Conservation (phyloP, 1,284 basidiomycete genomes). For the Cronartium quercuum region DNA sequence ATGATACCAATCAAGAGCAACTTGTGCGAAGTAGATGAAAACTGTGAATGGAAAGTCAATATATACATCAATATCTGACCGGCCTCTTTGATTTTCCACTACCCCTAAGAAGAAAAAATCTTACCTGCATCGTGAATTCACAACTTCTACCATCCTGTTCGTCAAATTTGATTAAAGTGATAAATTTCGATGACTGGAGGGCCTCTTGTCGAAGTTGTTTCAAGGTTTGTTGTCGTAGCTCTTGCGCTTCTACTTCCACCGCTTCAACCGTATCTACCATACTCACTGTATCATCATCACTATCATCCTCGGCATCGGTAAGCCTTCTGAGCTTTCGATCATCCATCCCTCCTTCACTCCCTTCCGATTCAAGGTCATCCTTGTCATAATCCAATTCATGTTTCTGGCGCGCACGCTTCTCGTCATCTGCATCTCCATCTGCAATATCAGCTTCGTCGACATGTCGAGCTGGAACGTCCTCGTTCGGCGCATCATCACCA, state of each 20-base stretch:
- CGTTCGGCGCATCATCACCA: constrained; percentile 55
- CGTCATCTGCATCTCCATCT: constrained; percentile 68
- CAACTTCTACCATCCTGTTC: constrained; percentile 16
- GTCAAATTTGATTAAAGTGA: constrained; percentile 33
- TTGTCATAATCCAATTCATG: constrained; percentile 69
- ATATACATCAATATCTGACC: background rate
- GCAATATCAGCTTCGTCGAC: constrained; percentile 48
- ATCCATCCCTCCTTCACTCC: constrained; percentile 42
- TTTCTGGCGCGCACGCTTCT: constrained; percentile 59
- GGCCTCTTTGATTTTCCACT: too few relatives aligned
- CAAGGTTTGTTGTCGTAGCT: constrained; percentile 44
- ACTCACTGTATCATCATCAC: constrained; percentile 56
- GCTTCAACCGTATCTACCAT: constrained; percentile 54
- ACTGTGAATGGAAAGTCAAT: constrained; percentile 57
- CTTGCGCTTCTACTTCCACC: constrained; percentile 61
- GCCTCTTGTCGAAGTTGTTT: constrained; percentile 44
- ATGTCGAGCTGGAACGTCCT: constrained; percentile 53
- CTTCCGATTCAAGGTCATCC: constrained; percentile 55
- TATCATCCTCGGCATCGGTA: constrained; percentile 43
- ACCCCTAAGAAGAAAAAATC: background rate
- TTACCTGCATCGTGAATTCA: constrained; percentile 30
- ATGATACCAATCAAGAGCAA: constrained; percentile 83
- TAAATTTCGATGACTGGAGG: constrained; percentile 15
- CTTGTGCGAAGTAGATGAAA: constrained; percentile 65
- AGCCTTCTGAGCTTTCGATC: constrained; percentile 54